Evolutionary conservation across 257 asterid species (phyloP).

Genomic region (Sherardia arvensis): DNA sequence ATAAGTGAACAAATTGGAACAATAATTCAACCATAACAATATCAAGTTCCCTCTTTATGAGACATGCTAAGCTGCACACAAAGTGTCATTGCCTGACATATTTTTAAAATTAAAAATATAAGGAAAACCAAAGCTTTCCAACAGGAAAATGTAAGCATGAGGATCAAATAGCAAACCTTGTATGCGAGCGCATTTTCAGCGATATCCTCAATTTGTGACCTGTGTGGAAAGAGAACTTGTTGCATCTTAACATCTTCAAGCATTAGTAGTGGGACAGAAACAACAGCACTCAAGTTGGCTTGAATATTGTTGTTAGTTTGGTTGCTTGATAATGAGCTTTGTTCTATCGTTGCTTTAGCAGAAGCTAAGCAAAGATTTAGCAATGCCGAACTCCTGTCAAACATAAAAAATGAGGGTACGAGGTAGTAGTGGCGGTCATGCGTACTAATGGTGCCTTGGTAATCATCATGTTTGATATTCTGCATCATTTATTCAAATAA

Average conservation of each 20-base stretch:
- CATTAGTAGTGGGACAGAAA: constrained; percentile 40
- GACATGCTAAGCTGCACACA: background rate
- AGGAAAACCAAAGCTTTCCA: background rate
- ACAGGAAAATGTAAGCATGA: background rate
- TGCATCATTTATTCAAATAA: constrained; percentile 19
- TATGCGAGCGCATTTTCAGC: constrained; percentile 26
- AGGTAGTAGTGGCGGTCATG: constrained; percentile 46
- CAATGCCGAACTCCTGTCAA: constrained; percentile 39
- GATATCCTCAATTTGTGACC: constrained; percentile 24
- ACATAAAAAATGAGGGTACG: constrained; percentile 52
- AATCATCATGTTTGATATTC: constrained; percentile 27
- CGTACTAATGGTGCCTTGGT: constrained; percentile 15
- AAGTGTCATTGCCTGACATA: background rate
- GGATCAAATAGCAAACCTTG: constrained; percentile 34
- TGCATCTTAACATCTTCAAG: constrained; percentile 44
- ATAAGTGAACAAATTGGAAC: background rate
- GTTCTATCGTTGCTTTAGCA: constrained; percentile 45
- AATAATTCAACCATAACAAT: background rate
- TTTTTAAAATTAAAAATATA: background rate
- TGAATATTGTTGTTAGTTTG: constrained; percentile 18
- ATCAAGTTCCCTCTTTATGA: background rate
- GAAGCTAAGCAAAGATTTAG: constrained; percentile 31
- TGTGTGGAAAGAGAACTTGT: constrained; percentile 35
- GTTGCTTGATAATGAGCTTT: constrained; percentile 18
- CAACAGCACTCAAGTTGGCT: constrained; percentile 24